Evolutionary conservation across 2,329 filamentous ascomycete genomes (phyloP).

Genomic region (Hysterium pulicare): DNA sequence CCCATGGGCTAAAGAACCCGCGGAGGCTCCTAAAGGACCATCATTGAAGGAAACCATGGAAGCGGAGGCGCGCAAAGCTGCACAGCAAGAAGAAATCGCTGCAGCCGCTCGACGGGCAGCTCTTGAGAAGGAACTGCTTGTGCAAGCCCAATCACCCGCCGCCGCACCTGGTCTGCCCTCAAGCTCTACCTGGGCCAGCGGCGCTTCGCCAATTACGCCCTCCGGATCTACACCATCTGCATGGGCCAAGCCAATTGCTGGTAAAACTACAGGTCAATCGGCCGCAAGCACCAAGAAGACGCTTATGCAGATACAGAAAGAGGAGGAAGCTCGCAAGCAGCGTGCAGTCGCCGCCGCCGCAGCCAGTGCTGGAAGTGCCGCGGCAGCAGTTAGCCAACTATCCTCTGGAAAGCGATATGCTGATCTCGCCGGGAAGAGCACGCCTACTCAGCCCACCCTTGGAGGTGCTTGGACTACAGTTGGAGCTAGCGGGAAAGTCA

Average conservation of each 20-base stretch:
- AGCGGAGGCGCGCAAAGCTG: slow-evolving; percentile 87
- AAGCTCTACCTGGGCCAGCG: slow-evolving; percentile 82
- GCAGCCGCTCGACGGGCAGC: slow-evolving; percentile 72
- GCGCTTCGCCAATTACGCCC: slow-evolving; percentile 65
- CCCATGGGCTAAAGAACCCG: slow-evolving; percentile 87
- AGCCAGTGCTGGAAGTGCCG: slow-evolving; percentile 42
- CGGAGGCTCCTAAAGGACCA: slow-evolving; percentile 72
- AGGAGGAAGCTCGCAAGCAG: slow-evolving; percentile 87
- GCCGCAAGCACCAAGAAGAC: slow-evolving; percentile 69
- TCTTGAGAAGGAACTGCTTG: slow-evolving; percentile 74
- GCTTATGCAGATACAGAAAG: slow-evolving; percentile 90
- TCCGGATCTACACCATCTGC: slow-evolving; percentile 49
- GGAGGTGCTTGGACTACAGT: slow-evolving; percentile 85
- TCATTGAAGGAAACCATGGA: slow-evolving; percentile 97
- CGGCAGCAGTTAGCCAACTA: slow-evolving; percentile 37
- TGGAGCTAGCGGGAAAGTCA: slow-evolving; percentile 88
- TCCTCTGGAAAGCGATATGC: slow-evolving; percentile 80
- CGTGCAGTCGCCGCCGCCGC: slow-evolving; percentile 57
- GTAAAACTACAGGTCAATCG: slow-evolving; percentile 46
- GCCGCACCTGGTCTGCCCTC: slow-evolving; percentile 79
- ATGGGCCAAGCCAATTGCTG: slow-evolving; percentile 60
- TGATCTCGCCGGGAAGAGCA: slow-evolving; percentile 80
- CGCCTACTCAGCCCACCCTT: slow-evolving; percentile 43
- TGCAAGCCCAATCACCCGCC: slow-evolving; percentile 56
- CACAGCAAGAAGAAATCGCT: slow-evolving; percentile 79